Base-by-base conservation (phyloP, 1,139 yeast species). In the Arxiozyma slooffiae region DNA sequence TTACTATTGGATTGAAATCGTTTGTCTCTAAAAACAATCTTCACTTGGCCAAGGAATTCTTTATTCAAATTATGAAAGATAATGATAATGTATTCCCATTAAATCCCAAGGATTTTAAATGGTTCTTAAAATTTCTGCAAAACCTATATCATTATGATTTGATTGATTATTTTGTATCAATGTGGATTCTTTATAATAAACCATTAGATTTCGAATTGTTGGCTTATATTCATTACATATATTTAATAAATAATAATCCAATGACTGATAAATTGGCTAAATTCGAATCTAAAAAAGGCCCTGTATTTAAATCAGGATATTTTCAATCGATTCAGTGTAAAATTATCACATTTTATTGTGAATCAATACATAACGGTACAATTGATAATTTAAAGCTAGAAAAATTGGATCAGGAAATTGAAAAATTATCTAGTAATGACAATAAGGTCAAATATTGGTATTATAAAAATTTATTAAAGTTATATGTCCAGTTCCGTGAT, bases 41-140 rank as follows among this genome's bases (percentile, higher is more conserved):
- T 37, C 62, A 59, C 41, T 51, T 62, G 20, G 67, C 67, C n/a
- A 63, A 60, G 48, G 67, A 63, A 47, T 64, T 64, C 49, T 66
- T 56, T 48, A 52, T 55, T 4, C 66, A 64, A 42, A 55, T 61
- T 17, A 44, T 63, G 47, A 39, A 42, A 30, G 55, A 56, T n/a
- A 59, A 61, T 53, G 59, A 57, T 37, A 66, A 64, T 24, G 57
- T 58, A 0, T 64, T 62, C 42, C 63, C 62, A 0, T 46, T 65
- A 22, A 52, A 55, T 3, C 46, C 54, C 14, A 46, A 46, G 6
- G 58, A 59, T 17, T 52, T 63, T 11, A 52, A 52, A 40, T 36
- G 26, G 17, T 56, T 62, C 45, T 47, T 61, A 4, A 48, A 46
- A 23, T 58, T 57, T 20, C 41, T 63, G 38, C 50, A 52, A 40